phyloP scores from a whole-genome alignment of 345 rosid genomes.

The Erodium maritimum region DNA sequence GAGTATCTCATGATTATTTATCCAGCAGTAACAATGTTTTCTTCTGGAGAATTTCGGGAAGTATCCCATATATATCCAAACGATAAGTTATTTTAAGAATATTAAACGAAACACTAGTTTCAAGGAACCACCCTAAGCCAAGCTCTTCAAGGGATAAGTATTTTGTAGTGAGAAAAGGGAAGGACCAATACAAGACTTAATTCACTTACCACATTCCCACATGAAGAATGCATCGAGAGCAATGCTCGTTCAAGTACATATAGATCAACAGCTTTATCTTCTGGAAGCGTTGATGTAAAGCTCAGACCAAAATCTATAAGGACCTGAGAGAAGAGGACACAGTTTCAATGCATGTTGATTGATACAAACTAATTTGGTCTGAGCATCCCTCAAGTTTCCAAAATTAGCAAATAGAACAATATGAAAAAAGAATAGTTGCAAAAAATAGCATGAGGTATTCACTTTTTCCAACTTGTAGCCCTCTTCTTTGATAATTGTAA shows the following conservation, averaged over 20 bases:
- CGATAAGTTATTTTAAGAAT: too few relatives aligned
- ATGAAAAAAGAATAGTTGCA: too few relatives aligned
- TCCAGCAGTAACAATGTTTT: too few relatives aligned
- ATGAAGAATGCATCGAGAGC: slow-evolving; percentile 87
- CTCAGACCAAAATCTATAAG: slow-evolving; percentile 93
- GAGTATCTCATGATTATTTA: too few relatives aligned
- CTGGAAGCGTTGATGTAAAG: slow-evolving; percentile 83
- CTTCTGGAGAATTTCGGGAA: background rate
- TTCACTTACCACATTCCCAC: slow-evolving; percentile 85
- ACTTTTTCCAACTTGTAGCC: too few relatives aligned
- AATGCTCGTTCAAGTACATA: slow-evolving; percentile 94
- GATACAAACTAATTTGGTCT: background rate
- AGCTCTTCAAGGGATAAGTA: background rate
- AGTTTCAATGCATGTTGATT: slow-evolving; percentile 9
- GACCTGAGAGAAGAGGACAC: slow-evolving; percentile 31
- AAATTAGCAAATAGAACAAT: too few relatives aligned
- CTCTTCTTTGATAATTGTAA: too few relatives aligned
- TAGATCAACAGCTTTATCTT: slow-evolving; percentile 91
- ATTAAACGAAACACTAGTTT: background rate
- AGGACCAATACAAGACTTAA: background rate
- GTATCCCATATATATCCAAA: background rate
- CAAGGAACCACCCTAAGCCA: background rate
- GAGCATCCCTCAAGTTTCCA: background rate
- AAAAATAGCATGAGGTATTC: too few relatives aligned
- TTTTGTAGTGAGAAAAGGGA: background rate